These are phyloP conservation scores for Pseudogymnoascus sp. DNA, from an alignment of 2,329 filamentous ascomycete genomes.

Conservation along the genomic window DNA sequence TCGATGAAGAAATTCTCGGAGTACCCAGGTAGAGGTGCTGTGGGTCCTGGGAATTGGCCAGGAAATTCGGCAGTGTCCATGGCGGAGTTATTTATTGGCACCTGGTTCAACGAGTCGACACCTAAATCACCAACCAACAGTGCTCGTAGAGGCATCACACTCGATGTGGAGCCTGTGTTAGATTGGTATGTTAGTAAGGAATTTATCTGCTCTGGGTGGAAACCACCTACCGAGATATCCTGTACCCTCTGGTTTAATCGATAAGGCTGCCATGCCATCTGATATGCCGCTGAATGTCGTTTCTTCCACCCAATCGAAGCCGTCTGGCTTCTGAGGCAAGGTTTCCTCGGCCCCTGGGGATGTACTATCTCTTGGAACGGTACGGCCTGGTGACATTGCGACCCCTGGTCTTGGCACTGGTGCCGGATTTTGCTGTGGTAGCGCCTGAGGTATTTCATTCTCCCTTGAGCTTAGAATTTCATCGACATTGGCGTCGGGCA, in stretches of 20 bases:
- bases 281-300: constrained; percentile 11
- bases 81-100: background rate
- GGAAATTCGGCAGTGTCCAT: background rate
- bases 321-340: constrained; percentile 16
- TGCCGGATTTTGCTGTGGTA: background rate
- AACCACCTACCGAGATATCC: constrained; percentile 25
- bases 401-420: background rate
- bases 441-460: background rate
- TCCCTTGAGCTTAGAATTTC: constrained; percentile 7
- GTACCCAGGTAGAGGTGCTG: background rate
- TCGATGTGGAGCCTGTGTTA: background rate
- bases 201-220: background rate
- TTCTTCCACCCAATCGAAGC: constrained; percentile 17
- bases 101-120: background rate
- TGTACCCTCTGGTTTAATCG: constrained; percentile 28
- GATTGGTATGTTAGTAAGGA: background rate
- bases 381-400: background rate
- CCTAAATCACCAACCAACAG: background rate
- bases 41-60: background rate
- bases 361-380: background rate
- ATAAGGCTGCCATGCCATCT: constrained; percentile 31
- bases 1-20: constrained; percentile 12
- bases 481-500: constrained; percentile 17
- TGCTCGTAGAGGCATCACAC: background rate
- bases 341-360: constrained; percentile 12